Base-by-base conservation (phyloP, 441 rosid genomes). In the Croton laevigatus region DNA sequence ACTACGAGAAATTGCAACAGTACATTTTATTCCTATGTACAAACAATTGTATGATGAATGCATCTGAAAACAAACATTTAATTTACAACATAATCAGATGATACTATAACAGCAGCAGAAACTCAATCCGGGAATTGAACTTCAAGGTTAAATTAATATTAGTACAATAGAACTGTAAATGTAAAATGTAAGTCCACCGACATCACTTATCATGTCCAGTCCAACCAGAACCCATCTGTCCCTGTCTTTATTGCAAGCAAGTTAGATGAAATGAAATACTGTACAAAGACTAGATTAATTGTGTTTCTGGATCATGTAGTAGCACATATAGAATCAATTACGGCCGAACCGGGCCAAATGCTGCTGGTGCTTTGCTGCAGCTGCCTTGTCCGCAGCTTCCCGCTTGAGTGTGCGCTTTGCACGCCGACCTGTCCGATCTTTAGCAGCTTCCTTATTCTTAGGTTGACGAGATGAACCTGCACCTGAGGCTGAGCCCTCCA, bases 341-440 rank as follows among this genome's bases (percentile, higher is more conserved):
- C 80, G 62, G 49, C 92, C 97, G 79, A 87, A 70, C 84, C 91
- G 84, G 40, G 51, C 85, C 87, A 88, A 77, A 69, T 75, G 93
- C 78, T 86, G 87, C 60, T 87, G 81, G 59, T 87, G 97, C 79
- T 89, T 88, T 2, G 81, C 88, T n/a, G 97, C 97, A 22, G 86
- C 91, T 11, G 87, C 93, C 87, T 89, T 90, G 80, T 91, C 85
- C n/a, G 97, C 96, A 49, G 98, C 98, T 79, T 94, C 97, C 27
- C 94, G 96, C 85, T 91, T 94, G 57, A 89, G 86, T 0, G 96
- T 85, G 80, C 97, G 84, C 88, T 88, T 94, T 1, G 98, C 98
- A 42, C 98, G 89, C 70, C 97, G 76, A 4, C 97, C 96, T 0
- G 93, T 86, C 17, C 73, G 59, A 42, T 73, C 81, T 53, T 75